A percentile compares a stretch with the other conserved stretches of the same genome.
These are phyloP conservation scores for Didymellaceae sp. DNA, from an alignment of 2,329 filamentous ascomycete species.

Conservation along the genomic window DNA sequence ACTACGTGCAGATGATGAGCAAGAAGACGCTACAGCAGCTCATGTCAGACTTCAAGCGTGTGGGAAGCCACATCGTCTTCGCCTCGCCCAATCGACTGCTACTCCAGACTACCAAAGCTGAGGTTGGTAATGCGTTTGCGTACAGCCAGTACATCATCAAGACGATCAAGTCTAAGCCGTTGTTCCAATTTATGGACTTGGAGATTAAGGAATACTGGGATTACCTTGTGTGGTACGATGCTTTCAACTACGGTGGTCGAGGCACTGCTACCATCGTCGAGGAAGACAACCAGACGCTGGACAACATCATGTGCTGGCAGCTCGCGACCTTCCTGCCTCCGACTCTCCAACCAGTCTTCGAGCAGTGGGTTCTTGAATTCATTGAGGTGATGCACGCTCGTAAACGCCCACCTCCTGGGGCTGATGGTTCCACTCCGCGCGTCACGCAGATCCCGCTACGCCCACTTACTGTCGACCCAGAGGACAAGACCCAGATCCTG, in stretches of 20 bases:
- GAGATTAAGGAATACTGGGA: conserved; percentile 99
- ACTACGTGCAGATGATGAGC: conserved; percentile 99
- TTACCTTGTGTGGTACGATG: conserved; percentile 97
- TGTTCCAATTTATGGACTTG: conserved; percentile 96
- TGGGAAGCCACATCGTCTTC: conserved; percentile 95
- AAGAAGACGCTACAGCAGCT: conserved; percentile 96
- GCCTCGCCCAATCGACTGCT: conserved; percentile 88
- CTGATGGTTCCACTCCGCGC: conserved; percentile 59
- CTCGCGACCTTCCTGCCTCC: conserved; percentile 85
- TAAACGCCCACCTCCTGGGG: conserved; percentile 65
- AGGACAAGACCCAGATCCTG: conserved; percentile 70
- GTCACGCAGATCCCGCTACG: conserved; percentile 67
- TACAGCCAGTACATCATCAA: conserved; percentile 98
- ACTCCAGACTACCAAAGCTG: conserved; percentile 93
- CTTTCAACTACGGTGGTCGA: conserved; percentile 98
- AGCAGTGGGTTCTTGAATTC: conserved; percentile 93
- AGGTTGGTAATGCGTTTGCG: conserved; percentile 94
- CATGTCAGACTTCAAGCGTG: conserved; percentile 93
- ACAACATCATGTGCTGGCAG: conserved; percentile 99
- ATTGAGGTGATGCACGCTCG: conserved; percentile 90
- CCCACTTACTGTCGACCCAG: conserved; percentile 60
- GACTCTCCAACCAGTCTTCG: conserved; percentile 82
- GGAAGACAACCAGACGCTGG: conserved; percentile 77
- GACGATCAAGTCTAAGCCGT: conserved; percentile 91
- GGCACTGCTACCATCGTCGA: conserved; percentile 82